Evolutionary conservation across 2,329 filamentous ascomycete genomes (phyloP), one percentile per base, ranked within the genome.

Genomic region (Aspergillus arachidicola): DNA sequence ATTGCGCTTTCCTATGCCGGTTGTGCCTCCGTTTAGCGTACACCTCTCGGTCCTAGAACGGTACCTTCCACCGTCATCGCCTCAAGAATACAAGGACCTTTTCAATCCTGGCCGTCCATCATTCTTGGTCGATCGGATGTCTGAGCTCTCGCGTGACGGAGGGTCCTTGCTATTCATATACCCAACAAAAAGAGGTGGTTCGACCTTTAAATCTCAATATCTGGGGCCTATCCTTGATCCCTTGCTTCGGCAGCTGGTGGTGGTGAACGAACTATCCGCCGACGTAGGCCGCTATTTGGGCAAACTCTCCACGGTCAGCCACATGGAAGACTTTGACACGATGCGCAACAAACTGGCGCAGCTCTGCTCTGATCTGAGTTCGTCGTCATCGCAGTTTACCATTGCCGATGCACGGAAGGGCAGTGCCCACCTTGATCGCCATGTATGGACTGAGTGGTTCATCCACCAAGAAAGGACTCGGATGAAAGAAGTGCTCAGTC

Each of bases 401-500:
- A 65, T 87, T 3, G 77, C 83, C 1, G 82, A 87, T 66, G 79
- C 86, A 1, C 79, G 82, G 5, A 83, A 80, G 63, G 80, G 86
- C 45, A 79, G 81, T 59, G 81, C 86, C 19, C 68, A 77, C 1
- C 75, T 89, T 3, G 81, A 84, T 58, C 80, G 85, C 32, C 77
- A 80, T 23, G 79, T 83, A 2, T 90, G 87, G 87, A 81, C 83
- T 36, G 84, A 88, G 61, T 89, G 87, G 87, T 89, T 85, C 80
- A 83, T 86, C 53, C 86, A 87, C 70, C 87, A 90, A 70, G 87
- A 89, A 71, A 86, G 86, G 68, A 79, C 83, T 12, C 81, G 87
- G 16, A 83, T 89, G 57, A 82, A 85, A 63, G 83, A 84, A 34
- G 78, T 83, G 6, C 72, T 83, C 57, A 76, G 72, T 43, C 60